phyloP scores from a whole-genome alignment of 139 green algal species.

The Chlorella sorokiniana region DNA sequence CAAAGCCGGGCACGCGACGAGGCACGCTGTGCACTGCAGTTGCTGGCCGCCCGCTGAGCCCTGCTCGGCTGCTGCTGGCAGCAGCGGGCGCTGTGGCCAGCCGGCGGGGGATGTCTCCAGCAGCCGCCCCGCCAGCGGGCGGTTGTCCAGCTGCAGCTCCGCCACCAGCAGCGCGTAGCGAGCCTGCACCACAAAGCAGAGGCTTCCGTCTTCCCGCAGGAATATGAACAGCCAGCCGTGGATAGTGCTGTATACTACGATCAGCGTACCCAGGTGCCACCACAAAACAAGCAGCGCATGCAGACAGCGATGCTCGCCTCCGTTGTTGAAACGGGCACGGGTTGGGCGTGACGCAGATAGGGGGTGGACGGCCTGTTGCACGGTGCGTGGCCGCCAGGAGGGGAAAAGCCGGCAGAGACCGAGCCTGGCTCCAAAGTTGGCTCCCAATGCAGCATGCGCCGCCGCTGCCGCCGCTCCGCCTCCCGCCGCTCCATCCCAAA shows the following conservation, averaged over 20 bases:
- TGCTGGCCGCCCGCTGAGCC: not conserved
- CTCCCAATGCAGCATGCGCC: not conserved
- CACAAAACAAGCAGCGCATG: too few species aligned
- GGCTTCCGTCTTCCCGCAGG: too few species aligned
- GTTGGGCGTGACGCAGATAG: not conserved
- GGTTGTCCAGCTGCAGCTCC: conserved; percentile 24
- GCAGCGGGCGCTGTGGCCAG: conserved; percentile 9
- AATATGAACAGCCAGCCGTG: too few species aligned
- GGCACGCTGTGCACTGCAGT: not conserved
- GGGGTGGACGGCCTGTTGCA: not conserved
- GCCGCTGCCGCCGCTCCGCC: not conserved
- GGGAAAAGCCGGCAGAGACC: too few species aligned
- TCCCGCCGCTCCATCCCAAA: conserved; percentile 21
- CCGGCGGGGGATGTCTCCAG: too few species aligned
- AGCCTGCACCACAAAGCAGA: too few species aligned
- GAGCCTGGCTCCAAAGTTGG: not conserved
- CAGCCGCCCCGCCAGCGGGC: too few species aligned
- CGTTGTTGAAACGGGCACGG: conserved; percentile 7
- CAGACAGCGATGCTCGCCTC: not conserved
- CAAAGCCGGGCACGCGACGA: too few species aligned
- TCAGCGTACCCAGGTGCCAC: not conserved
- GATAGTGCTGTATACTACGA: not conserved
- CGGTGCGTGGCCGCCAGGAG: too few species aligned
- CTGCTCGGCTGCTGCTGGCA: not conserved
- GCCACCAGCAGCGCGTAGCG: conserved; percentile 34